Conservation (phyloP, 306 rosid species). For the Ormosia emarginata region DNA sequence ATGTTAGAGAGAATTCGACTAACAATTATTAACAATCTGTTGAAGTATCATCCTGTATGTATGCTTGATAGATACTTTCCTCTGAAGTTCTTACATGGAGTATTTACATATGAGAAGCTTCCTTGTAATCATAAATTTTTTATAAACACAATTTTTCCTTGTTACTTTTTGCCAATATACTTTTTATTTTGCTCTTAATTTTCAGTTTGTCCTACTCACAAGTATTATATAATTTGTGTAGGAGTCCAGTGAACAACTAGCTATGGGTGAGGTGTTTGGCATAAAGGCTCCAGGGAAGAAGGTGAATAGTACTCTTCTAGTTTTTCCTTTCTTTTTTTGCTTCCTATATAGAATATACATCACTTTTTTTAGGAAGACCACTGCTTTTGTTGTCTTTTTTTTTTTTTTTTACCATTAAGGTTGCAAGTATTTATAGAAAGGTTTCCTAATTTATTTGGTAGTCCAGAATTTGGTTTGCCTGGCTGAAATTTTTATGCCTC, state of each 20-base stretch:
- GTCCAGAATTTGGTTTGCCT: background rate
- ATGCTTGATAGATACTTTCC: conserved; percentile 17
- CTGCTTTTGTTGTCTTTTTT: background rate
- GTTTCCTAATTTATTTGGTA: background rate
- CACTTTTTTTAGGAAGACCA: background rate
- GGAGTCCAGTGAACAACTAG: conserved; percentile 87
- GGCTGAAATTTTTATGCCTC: background rate
- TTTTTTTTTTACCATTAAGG: background rate
- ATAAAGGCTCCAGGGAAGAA: conserved; percentile 79
- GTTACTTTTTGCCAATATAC: background rate
- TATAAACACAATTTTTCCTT: background rate
- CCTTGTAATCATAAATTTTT: background rate
- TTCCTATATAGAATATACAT: background rate
- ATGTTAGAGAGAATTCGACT: conserved; percentile 92
- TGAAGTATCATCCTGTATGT: conserved; percentile 94
- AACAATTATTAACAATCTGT: conserved; percentile 84
- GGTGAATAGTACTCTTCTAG: conserved; percentile 47
- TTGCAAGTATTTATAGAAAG: background rate
- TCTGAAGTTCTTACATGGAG: conserved; percentile 8
- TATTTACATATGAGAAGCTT: conserved; percentile 3
- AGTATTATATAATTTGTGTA: conserved; percentile 32
- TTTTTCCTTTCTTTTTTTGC: conserved; percentile 12
- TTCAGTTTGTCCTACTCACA: conserved; percentile 4
- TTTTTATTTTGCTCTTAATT: conserved; percentile 9
- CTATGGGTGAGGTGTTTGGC: conserved; percentile 99